Conservation (phyloP, 2,329 filamentous ascomycete species). For the Aureobasidium sp. region DNA sequence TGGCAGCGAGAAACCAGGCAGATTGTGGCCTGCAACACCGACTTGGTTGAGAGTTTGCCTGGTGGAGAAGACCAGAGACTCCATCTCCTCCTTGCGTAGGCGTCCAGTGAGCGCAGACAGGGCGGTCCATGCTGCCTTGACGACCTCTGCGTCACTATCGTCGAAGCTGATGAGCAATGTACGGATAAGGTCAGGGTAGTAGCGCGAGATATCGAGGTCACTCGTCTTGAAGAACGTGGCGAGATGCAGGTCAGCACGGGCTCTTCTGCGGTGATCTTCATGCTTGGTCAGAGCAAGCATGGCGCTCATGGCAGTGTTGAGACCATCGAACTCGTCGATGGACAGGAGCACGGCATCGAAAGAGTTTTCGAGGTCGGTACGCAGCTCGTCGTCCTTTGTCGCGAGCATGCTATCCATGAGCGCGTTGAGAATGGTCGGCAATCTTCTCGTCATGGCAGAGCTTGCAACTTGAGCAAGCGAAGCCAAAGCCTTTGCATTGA, state of each 20-base stretch:
- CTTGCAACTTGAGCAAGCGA: conserved; percentile 89
- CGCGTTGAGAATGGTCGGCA: conserved; percentile 85
- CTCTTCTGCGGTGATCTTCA: conserved; percentile 79
- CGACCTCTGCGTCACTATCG: conserved; percentile 71
- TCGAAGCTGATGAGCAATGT: conserved; percentile 87
- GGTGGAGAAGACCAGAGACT: conserved; percentile 77
- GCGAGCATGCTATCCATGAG: conserved; percentile 87
- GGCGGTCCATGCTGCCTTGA: conserved; percentile 83
- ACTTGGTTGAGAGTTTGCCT: conserved; percentile 79
- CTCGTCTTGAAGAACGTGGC: conserved; percentile 76
- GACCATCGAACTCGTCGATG: conserved; percentile 90
- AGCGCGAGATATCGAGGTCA: conserved; percentile 84
- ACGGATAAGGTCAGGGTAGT: conserved; percentile 91
- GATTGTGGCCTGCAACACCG: conserved; percentile 72
- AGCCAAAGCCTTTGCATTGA: conserved; percentile 90
- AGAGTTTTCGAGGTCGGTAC: conserved; percentile 63
- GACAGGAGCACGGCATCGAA: conserved; percentile 87
- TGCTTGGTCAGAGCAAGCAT: conserved; percentile 83
- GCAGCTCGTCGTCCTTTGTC: conserved; percentile 65
- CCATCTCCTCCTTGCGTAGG: conserved; percentile 96
- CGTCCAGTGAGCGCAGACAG: conserved; percentile 80
- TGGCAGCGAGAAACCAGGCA: conserved; percentile 80
- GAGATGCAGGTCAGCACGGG: conserved; percentile 68
- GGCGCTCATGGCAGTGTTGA: conserved; percentile 93
- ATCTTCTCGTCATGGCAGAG: conserved; percentile 77